Conservation (phyloP, 768 basidiomycete species). For the Boletus rubescentipes region DNA sequence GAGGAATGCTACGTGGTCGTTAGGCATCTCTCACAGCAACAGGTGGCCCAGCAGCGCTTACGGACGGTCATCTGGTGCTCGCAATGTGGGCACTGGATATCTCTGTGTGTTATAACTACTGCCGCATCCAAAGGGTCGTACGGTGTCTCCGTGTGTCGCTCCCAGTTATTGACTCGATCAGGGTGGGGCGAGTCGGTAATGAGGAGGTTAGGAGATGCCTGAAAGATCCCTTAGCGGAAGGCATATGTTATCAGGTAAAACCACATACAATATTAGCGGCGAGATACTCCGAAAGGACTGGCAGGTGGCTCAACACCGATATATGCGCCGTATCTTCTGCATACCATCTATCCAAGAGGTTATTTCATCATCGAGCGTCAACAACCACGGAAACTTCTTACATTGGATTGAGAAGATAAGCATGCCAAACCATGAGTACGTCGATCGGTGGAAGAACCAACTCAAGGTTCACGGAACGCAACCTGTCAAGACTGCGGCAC, state of each 20-base stretch:
- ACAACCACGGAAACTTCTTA: background rate
- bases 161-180: conserved; percentile 10
- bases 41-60: conserved; percentile 11
- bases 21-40: background rate
- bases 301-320: background rate
- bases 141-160: background rate
- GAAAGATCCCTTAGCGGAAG: background rate
- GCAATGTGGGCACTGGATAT: conserved; percentile 34
- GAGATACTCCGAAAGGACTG: conserved; percentile 5
- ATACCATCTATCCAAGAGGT: conserved; percentile 21
- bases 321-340: conserved; percentile 18
- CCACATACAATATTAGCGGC: conserved; percentile 11
- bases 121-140: conserved; percentile 26
- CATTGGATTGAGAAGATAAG: conserved; percentile 41
- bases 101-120: conserved; percentile 13
- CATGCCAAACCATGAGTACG: conserved; percentile 42
- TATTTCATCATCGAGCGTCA: background rate
- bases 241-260: background rate
- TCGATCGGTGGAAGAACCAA: conserved; percentile 35
- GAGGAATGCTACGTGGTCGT: conserved; percentile 36
- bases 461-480: background rate
- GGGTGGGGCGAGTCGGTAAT: conserved; percentile 4
- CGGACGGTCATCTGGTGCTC: conserved; percentile 12
- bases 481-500: conserved; percentile 18
- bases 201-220: conserved; percentile 12